phyloP scores from a whole-genome alignment of 2,329 filamentous ascomycete genomes.

The Trichophyton mentagrophytes region DNA sequence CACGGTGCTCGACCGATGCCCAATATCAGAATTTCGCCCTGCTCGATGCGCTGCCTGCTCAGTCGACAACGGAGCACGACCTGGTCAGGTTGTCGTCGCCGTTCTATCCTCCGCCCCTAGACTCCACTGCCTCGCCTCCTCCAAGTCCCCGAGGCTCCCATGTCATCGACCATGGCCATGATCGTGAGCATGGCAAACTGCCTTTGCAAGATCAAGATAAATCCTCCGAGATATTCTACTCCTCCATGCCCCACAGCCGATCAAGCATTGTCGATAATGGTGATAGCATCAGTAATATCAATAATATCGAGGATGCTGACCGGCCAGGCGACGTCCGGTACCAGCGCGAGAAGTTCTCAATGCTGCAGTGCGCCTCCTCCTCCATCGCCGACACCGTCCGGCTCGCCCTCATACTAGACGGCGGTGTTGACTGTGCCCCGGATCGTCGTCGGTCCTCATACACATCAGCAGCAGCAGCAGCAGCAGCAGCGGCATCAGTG shows the following conservation, averaged over 20 bases:
- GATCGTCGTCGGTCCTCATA: not conserved
- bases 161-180: not conserved
- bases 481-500: not conserved
- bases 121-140: slow-evolving; percentile 6
- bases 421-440: slow-evolving; percentile 4
- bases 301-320: slow-evolving; percentile 9
- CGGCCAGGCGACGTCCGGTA: slow-evolving; percentile 19
- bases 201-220: not conserved
- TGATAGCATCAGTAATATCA: not conserved
- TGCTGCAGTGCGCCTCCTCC: slow-evolving; percentile 27
- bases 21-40: slow-evolving; percentile 13
- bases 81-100: not conserved
- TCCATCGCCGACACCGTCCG: slow-evolving; percentile 26
- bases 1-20: slow-evolving; percentile 9
- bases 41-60: not conserved
- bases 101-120: not conserved
- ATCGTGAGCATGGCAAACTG: too few relatives aligned
- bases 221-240: not conserved
- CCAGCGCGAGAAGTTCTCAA: slow-evolving; percentile 30
- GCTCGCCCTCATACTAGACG: slow-evolving; percentile 24
- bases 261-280: not conserved
- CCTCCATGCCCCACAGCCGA: slow-evolving; percentile 2
- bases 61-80: not conserved
- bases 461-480: not conserved
- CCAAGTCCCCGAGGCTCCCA: slow-evolving; percentile 5